These are phyloP conservation scores for Orobanche coerulescens DNA, from an alignment of 257 asterid species.

Conservation along the genomic window DNA sequence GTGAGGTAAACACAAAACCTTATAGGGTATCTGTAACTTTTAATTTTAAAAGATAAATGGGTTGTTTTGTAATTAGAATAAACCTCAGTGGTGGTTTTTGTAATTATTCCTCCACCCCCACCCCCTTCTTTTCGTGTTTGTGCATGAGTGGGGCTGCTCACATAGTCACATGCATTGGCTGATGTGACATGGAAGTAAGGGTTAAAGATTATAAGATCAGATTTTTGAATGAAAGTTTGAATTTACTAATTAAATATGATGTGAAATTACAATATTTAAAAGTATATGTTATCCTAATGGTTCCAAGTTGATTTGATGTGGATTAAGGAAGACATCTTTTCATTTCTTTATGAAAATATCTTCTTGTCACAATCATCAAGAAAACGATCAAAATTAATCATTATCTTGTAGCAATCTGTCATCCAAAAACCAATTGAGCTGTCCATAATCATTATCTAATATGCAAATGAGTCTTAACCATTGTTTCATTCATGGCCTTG, in stretches of 20 bases:
- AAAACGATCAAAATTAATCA: not conserved
- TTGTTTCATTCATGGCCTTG: not conserved
- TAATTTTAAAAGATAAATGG: too few species aligned
- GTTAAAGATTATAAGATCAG: slow-evolving; percentile 5
- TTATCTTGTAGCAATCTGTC: too few species aligned
- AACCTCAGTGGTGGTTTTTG: not conserved
- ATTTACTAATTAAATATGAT: slow-evolving; percentile 1
- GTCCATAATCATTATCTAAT: too few species aligned
- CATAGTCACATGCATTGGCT: slow-evolving; percentile 14
- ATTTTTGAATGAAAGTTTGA: not conserved
- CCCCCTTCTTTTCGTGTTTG: not conserved
- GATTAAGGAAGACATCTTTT: not conserved
- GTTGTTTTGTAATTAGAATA: too few species aligned
- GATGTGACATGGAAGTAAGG: slow-evolving; percentile 4
- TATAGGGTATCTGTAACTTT: too few species aligned
- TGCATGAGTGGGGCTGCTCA: slow-evolving; percentile 16
- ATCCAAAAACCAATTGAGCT: too few species aligned
- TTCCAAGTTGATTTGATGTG: slow-evolving; percentile 3
- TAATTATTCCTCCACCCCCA: not conserved
- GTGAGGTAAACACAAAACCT: too few species aligned
- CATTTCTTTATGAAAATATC: not conserved
- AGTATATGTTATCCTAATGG: not conserved
- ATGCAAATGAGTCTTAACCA: too few species aligned
- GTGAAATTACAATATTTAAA: not conserved
- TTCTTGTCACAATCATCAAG: slow-evolving; percentile 15